phyloP scores from a whole-genome alignment of 257 asterid genomes.

The Lycium ferocissimum region DNA sequence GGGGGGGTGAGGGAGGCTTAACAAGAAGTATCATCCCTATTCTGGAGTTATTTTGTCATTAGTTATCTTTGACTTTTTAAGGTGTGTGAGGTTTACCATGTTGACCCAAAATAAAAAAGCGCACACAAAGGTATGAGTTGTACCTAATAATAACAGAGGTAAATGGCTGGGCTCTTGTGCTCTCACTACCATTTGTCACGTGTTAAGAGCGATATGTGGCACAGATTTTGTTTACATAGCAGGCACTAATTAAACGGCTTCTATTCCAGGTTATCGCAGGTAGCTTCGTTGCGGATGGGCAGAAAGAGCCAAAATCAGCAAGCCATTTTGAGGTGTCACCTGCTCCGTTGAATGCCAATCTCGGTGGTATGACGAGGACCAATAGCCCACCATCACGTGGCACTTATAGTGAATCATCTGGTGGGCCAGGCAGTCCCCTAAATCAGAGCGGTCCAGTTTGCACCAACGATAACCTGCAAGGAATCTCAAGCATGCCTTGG shows the following conservation, averaged over 20 bases:
- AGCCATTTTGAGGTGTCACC: conserved; percentile 13
- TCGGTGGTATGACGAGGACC: conserved; percentile 20
- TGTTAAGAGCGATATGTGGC: background rate
- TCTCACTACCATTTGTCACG: no score
- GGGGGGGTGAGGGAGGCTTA: no score
- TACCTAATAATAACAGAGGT: no score
- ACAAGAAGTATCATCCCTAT: background rate
- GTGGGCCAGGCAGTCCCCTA: conserved; percentile 22
- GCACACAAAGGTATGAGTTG: no score
- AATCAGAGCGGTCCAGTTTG: conserved; percentile 24
- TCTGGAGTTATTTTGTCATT: background rate
- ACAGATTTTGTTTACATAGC: background rate
- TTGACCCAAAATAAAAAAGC: no score
- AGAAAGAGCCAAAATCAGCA: conserved; percentile 10
- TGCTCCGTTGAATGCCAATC: conserved; percentile 15
- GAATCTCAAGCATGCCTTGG: conserved; percentile 25
- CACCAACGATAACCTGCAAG: conserved; percentile 16
- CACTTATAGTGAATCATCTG: conserved; percentile 25
- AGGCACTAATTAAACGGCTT: background rate
- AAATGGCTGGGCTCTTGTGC: no score
- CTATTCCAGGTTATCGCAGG: conserved; percentile 13
- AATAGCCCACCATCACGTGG: conserved; percentile 29
- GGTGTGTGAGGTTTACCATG: no score
- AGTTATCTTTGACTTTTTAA: conserved; percentile 15
- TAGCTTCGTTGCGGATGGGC: conserved; percentile 24